A percentile compares a stretch with the other conserved stretches of the same genome.
Conservation (phyloP, 371 early-diverging fungal species). For the Circinella minor region DNA sequence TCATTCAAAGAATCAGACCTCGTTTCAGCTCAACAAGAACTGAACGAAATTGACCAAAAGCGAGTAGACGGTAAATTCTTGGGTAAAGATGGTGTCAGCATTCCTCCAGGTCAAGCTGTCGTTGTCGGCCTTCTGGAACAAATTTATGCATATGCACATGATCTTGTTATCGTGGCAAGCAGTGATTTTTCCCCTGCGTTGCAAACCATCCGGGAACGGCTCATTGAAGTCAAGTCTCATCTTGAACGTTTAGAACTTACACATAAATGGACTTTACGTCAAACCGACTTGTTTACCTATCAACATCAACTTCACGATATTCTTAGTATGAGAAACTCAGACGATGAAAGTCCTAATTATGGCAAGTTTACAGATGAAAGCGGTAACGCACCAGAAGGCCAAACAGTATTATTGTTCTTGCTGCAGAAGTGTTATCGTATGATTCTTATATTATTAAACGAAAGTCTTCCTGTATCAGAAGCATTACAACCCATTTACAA, state of each 20-base stretch:
- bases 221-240: constrained; percentile 73
- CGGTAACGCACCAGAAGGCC: constrained; percentile 72
- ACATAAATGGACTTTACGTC: constrained; percentile 84
- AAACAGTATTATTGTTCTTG: constrained; percentile 75
- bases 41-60: constrained; percentile 69
- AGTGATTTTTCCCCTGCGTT: constrained; percentile 62
- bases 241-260: constrained; percentile 76
- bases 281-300: constrained; percentile 83
- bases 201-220: constrained; percentile 70
- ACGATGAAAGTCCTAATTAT: constrained; percentile 21
- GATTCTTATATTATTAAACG: constrained; percentile 76
- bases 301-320: constrained; percentile 81
- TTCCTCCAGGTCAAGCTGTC: constrained; percentile 82
- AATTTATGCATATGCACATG: constrained; percentile 76
- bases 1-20: constrained; percentile 47
- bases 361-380: constrained; percentile 71
- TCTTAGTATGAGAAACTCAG: constrained; percentile 58
- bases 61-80: constrained; percentile 78
- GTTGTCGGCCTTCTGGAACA: constrained; percentile 80
- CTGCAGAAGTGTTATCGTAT: constrained; percentile 88
- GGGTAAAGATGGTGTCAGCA: constrained; percentile 49
- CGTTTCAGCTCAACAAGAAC: constrained; percentile 62
- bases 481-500: constrained; percentile 82
- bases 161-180: constrained; percentile 67
- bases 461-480: constrained; percentile 84